Conservation (phyloP, 345 rosid species). For the Pistacia integerrima region DNA sequence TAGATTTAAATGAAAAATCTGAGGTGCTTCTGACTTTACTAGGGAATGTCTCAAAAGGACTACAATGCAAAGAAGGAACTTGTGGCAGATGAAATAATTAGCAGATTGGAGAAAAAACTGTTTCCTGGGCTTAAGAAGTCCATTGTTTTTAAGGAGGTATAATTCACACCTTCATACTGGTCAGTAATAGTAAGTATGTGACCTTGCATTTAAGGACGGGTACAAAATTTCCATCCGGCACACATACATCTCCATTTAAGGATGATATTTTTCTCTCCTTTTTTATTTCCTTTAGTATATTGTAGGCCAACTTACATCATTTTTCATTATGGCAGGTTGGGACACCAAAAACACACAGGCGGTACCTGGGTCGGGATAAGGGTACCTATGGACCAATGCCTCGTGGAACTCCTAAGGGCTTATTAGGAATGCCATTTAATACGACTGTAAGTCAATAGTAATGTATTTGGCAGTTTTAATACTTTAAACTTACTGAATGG, state of each 20-base stretch:
- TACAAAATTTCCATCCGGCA: too few relatives aligned
- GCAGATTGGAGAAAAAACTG: slow-evolving; percentile 79
- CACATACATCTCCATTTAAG: background rate
- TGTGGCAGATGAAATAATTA: slow-evolving; percentile 60
- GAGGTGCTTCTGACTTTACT: slow-evolving; percentile 17
- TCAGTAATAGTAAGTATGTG: too few relatives aligned
- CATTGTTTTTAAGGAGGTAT: slow-evolving; percentile 81
- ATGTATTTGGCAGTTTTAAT: background rate
- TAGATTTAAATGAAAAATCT: background rate
- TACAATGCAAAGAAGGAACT: slow-evolving; percentile 78
- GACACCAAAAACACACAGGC: slow-evolving; percentile 87
- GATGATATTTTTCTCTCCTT: background rate
- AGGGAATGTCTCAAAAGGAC: slow-evolving; percentile 77
- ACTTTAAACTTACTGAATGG: slow-evolving; percentile 12
- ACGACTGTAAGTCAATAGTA: slow-evolving; percentile 62
- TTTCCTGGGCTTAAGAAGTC: slow-evolving; percentile 83
- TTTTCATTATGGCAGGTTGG: slow-evolving; percentile 55
- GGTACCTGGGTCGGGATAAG: slow-evolving; percentile 77
- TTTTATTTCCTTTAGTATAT: background rate
- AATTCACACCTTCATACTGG: background rate
- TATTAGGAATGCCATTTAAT: slow-evolving; percentile 95
- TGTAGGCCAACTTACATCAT: background rate
- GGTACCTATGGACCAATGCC: slow-evolving; percentile 99
- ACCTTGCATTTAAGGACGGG: too few relatives aligned
- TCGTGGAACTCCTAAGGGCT: slow-evolving; percentile 80